A percentile compares a stretch with the other conserved stretches of the same genome.
Evolutionary conservation across 192 early-diverging fungal species (phyloP).

Genomic region (Fimicolochytrium jonesii): DNA sequence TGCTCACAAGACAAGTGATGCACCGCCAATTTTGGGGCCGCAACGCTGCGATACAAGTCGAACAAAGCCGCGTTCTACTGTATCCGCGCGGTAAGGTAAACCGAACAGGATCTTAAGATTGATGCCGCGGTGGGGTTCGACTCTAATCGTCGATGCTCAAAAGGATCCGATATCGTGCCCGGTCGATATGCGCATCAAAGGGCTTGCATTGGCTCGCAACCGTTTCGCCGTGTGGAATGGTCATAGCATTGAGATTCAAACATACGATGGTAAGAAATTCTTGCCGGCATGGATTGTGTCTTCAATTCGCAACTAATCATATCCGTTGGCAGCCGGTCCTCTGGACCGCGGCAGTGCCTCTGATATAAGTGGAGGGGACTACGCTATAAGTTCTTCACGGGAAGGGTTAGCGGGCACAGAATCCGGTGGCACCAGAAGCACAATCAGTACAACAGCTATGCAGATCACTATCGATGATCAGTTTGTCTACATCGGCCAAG

Average conservation of each 20-base stretch:
- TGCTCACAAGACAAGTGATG: constrained; percentile 17
- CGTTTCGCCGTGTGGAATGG: constrained; percentile 40
- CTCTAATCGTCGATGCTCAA: no score
- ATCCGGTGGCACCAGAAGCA: no score
- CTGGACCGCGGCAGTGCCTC: no score
- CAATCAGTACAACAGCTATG: constrained; percentile 18
- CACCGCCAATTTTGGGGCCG: constrained; percentile 13
- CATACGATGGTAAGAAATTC: constrained; percentile 30
- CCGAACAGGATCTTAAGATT: neutral
- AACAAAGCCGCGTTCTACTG: constrained; percentile 21
- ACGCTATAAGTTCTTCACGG: no score
- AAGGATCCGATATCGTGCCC: constrained; percentile 7
- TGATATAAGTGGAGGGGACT: no score
- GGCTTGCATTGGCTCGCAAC: constrained; percentile 30
- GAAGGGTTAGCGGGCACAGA: no score
- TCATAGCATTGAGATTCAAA: constrained; percentile 30
- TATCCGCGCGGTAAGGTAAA: constrained; percentile 19
- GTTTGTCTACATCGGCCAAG: constrained; percentile 16
- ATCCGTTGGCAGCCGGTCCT: no score
- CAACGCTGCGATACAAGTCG: constrained; percentile 21
- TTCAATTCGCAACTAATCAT: no score
- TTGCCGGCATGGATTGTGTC: constrained; percentile 12
- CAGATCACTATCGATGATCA: constrained; percentile 27
- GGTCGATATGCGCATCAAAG: constrained; percentile 22
- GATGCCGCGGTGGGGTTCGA: no score